Evolutionary conservation across 176 grass and related monocot species (phyloP), one percentile per base, ranked within the genome.

Genomic region (Urochloa ruziziensis): DNA sequence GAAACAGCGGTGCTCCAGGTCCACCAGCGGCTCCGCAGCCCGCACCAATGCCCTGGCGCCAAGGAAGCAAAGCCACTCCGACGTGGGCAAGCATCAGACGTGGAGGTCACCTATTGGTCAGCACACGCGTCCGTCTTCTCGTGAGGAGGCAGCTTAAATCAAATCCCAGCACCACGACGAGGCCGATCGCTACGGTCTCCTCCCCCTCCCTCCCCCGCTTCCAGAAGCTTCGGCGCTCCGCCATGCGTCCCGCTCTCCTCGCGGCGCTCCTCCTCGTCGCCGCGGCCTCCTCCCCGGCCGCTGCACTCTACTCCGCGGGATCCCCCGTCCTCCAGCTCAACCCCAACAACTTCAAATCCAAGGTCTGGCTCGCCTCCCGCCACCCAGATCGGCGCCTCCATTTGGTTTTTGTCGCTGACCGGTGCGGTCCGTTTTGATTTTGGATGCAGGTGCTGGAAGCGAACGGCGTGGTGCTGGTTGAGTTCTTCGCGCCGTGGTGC

Each of bases 401-500:
- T 80, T 85, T 19, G 19, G 13, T 57, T 1, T 8, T 25, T 53
- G 46, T 44, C 25, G 35, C 17, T 58, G 65, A 57, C 7, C 3
- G 57, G 40, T 7, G 24, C 83, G 79, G 2, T 13, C 2, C 12
- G 28, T 47, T 77, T 90, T 23, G 15, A 2, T 83, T 82, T 82
- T 67, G 37, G 24, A 7, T 75, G 80, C 88, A 99, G 97, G 93
- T 99, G 46, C 74, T 99, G 87, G 87, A 92, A 30, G 81, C 97
- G 64, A 99, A 96, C 58, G 89, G 97, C 48, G 73, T 99, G 73
- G 97, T 99, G 47, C 82, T 99, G 89, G 97, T 99, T 39, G 97
- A 99, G 74, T 99, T 99, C 88, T 96, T 90, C 70, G 97, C 97
- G 61, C 97, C 97, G 44, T 99, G 93, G 97, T 99, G 97, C 62